Evolutionary conservation across 495 filamentous ascomycete species (phyloP), one percentile per base, ranked within the genome.

Genomic region (Lepidopterella palustris): DNA sequence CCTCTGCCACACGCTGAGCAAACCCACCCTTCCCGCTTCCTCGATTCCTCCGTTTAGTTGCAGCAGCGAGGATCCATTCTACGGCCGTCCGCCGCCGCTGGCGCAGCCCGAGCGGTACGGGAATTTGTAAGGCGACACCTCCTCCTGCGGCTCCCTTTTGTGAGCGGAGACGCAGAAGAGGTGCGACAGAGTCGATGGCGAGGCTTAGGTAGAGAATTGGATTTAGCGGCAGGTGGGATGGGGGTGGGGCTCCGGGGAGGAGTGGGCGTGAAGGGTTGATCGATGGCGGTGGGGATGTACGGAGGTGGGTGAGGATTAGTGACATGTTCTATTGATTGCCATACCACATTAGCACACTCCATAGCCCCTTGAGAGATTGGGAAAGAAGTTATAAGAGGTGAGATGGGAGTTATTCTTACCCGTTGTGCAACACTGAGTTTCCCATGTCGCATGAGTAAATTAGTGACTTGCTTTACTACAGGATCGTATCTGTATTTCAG

Each of bases 121-220:
- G 93, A 31, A 96, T 79, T 50, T 90, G 88, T 53, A 97, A 79
- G 15, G 90, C 82, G 11, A 80, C 78, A 71, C 93, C 93, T 75
- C 93, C 93, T 74, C 91, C 90, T 0, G 87, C 88, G 31, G 88
- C 80, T 63, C 89, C 90, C 72, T 84, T 87, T 68, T 87, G 80
- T 29, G 78, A 77, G 23, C 83, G 81, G 67, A 97, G 83, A 27
- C 86, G 86, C 66, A 97, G 74, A 23, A 98, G 78, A 21, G 93
- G 93, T 11, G 90, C 89, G n/a, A 97, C 87, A 10, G 90, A 95
- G 79, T 98, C 93, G 69, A 98, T 86, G n/a, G 92, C 90, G 35
- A 92, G 74, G 0, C 84, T 88, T 42, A 75, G 71, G 68, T 76
- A 76, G 47, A 73, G 64, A 20, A 71, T 56, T 4, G 74, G 73